Conservation (phyloP, 257 asterid genomes). For the Sherardia arvensis region DNA sequence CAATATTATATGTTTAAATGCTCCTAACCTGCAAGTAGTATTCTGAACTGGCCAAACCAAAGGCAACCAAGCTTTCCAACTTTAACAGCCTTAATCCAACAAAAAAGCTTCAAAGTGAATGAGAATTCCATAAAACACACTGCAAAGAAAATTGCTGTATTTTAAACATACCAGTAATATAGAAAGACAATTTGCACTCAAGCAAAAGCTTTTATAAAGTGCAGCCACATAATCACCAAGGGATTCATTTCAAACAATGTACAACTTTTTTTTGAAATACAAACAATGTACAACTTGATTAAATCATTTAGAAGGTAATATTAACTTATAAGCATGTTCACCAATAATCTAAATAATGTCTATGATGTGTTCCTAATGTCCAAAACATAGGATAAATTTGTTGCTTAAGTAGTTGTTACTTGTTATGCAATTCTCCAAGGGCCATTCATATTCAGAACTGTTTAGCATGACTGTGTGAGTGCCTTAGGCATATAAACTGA, state of each 20-base stretch:
- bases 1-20: background rate
- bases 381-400: background rate
- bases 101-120: no score
- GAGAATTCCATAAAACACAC: background rate
- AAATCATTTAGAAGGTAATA: background rate
- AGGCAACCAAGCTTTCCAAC: slow-evolving; percentile 5
- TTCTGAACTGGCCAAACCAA: slow-evolving; percentile 1
- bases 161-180: background rate
- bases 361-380: background rate
- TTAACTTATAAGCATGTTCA: background rate
- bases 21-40: slow-evolving; percentile 20
- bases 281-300: background rate
- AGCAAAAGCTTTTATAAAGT: background rate
- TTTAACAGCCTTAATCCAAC: slow-evolving; percentile 4
- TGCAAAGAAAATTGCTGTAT: background rate
- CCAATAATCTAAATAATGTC: background rate
- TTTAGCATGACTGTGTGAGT: background rate
- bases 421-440: background rate
- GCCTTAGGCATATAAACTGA: background rate
- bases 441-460: background rate
- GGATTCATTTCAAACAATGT: background rate
- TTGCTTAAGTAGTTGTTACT: background rate
- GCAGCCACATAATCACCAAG: no score
- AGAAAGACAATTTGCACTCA: no score
- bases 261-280: no score